phyloP scores from a whole-genome alignment of 176 grass and related monocot genomes.

The Luzula sylvatica region DNA sequence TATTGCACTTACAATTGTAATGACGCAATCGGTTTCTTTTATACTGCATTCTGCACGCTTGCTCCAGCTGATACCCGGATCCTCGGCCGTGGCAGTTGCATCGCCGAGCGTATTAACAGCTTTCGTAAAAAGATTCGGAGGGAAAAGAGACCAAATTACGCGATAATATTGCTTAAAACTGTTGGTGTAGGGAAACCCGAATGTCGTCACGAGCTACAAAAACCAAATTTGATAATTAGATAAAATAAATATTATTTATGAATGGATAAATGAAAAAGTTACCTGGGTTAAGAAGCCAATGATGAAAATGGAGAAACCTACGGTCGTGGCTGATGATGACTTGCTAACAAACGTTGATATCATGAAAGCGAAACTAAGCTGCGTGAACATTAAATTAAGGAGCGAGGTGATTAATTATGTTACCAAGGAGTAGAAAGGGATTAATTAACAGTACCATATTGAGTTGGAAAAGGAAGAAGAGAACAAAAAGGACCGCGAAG shows the following conservation, averaged over 20 bases:
- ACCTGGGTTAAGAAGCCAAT: slow-evolving; percentile 97
- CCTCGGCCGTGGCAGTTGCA: slow-evolving; percentile 79
- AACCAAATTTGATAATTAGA: background rate
- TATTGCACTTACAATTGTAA: slow-evolving; percentile 55
- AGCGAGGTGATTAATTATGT: no score
- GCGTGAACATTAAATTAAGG: slow-evolving; percentile 7
- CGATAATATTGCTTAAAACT: slow-evolving; percentile 36
- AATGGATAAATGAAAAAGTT: background rate
- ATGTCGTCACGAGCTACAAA: slow-evolving; percentile 76
- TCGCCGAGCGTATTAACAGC: slow-evolving; percentile 63
- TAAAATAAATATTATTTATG: slow-evolving; percentile 5
- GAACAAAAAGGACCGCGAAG: slow-evolving; percentile 60
- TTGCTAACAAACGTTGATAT: slow-evolving; percentile 90
- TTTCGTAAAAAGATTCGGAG: slow-evolving; percentile 86
- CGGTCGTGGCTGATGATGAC: slow-evolving; percentile 83
- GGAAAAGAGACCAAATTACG: slow-evolving; percentile 77
- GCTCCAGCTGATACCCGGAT: slow-evolving; percentile 76
- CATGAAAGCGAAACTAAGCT: slow-evolving; percentile 94
- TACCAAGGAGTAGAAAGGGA: background rate
- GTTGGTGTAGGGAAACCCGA: slow-evolving; percentile 66
- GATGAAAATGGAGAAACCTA: slow-evolving; percentile 91
- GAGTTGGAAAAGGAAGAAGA: slow-evolving; percentile 93
- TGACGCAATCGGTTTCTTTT: slow-evolving; percentile 55
- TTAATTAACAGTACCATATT: slow-evolving; percentile 91
- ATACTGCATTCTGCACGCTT: slow-evolving; percentile 37